Percentiles rank a stretch among this genome's conserved stretches.
Conservation (phyloP, 1,284 basidiomycete species). For the Sutorius eximius region DNA sequence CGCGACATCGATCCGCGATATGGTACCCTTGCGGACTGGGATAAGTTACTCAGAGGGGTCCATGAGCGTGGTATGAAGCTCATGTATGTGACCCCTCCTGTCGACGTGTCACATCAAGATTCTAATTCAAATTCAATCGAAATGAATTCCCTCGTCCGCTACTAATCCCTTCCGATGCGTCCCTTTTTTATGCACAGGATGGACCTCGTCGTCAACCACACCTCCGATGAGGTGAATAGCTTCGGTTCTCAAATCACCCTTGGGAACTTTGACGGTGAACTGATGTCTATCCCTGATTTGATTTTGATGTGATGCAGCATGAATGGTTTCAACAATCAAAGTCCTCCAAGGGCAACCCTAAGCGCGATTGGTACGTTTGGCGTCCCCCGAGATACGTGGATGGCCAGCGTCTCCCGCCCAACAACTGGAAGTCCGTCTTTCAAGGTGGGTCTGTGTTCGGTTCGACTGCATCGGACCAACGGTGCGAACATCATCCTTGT, state of each 20-base stretch:
- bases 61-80: slow-evolving; percentile 71
- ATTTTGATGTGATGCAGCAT: slow-evolving; percentile 43
- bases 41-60: slow-evolving; percentile 56
- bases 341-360: slow-evolving; percentile 55
- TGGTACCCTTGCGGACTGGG: slow-evolving; percentile 75
- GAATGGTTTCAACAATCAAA: slow-evolving; percentile 73
- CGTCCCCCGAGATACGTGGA: slow-evolving; percentile 56
- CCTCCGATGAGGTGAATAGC: slow-evolving; percentile 58
- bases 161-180: slow-evolving; percentile 1
- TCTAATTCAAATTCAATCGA: background rate
- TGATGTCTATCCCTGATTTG: background rate
- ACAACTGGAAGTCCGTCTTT: slow-evolving; percentile 73
- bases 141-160: slow-evolving; percentile 2
- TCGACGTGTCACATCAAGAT: slow-evolving; percentile 17
- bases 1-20: slow-evolving; percentile 70
- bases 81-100: slow-evolving; percentile 44
- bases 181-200: slow-evolving; percentile 44
- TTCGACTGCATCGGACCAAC: background rate
- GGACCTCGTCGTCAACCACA: slow-evolving; percentile 83
- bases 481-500: background rate
- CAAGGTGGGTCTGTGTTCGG: slow-evolving; percentile 43
- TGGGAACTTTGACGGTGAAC: background rate
- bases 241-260: background rate
- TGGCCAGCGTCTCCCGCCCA: slow-evolving; percentile 60
- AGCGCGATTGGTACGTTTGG: slow-evolving; percentile 79